phyloP scores from a whole-genome alignment of 208 protist genomes.

The Leishmania arabica region DNA sequence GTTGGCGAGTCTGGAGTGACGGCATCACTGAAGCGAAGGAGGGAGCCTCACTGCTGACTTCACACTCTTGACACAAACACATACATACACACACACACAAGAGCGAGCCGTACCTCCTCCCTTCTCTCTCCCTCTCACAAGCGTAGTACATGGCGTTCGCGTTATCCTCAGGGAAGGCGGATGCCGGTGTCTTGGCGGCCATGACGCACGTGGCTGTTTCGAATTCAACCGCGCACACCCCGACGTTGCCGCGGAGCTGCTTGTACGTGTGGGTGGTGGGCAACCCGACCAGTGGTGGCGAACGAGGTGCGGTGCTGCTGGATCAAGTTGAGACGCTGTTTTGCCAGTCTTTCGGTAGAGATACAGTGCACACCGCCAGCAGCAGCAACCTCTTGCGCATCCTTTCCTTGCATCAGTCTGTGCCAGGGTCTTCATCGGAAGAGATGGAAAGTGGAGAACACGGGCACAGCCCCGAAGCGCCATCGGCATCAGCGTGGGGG shows the following conservation, averaged over 20 bases:
- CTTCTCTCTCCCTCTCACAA: background rate
- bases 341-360: conserved; percentile 2
- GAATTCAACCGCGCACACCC: no score
- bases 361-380: conserved; percentile 13
- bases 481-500: background rate
- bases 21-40: background rate
- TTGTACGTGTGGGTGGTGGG: conserved; percentile 57
- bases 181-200: background rate
- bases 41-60: background rate
- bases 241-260: background rate
- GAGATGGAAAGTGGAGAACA: background rate
- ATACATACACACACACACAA: background rate
- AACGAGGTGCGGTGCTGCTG: conserved; percentile 21
- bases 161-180: background rate
- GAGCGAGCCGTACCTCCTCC: background rate
- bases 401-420: background rate
- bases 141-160: background rate
- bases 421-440: background rate
- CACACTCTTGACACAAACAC: background rate
- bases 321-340: conserved; percentile 13
- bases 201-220: background rate
- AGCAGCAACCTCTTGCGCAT: conserved; percentile 18
- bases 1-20: background rate
- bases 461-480: background rate
- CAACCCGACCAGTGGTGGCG: conserved; percentile 65